phyloP scores from a whole-genome alignment of 108 stramenopile genomes.

The Cafeteria roenbergensis region DNA sequence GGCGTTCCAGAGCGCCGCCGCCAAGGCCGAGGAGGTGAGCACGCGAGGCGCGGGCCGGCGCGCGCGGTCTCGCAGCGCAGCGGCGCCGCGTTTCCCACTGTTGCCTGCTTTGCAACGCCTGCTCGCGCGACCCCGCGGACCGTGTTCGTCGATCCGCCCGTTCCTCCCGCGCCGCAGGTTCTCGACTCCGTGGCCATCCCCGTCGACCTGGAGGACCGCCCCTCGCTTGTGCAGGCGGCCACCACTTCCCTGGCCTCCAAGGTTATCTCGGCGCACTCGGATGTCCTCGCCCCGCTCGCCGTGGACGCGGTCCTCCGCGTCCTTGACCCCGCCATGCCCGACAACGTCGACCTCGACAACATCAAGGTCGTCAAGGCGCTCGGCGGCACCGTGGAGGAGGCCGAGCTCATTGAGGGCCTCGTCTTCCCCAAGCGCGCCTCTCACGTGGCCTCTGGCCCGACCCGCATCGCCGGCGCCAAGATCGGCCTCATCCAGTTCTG shows the following conservation, averaged over 20 bases:
- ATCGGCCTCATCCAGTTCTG: constrained; percentile 77
- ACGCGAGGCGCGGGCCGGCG: background rate
- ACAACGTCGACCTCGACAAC: constrained; percentile 83
- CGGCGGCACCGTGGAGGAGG: constrained; percentile 97
- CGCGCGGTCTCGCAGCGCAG: too few relatives aligned
- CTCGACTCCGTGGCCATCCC: constrained; percentile 52
- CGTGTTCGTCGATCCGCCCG: constrained; percentile 51
- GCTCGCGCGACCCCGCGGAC: background rate
- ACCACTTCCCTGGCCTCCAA: constrained; percentile 84
- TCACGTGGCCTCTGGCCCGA: constrained; percentile 81
- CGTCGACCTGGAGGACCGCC: constrained; percentile 67
- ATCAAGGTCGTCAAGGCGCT: constrained; percentile 89
- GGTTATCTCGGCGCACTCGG: constrained; percentile 82
- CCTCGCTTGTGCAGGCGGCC: constrained; percentile 70
- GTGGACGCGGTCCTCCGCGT: constrained; percentile 88
- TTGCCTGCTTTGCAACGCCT: background rate
- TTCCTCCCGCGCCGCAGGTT: constrained; percentile 49
- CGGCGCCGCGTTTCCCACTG: too few relatives aligned
- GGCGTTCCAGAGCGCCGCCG: constrained; percentile 52
- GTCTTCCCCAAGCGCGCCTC: constrained; percentile 80
- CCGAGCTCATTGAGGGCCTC: constrained; percentile 83
- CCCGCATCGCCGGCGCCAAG: constrained; percentile 78
- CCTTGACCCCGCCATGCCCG: constrained; percentile 54
- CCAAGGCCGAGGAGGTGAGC: constrained; percentile 15
- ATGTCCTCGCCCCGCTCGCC: constrained; percentile 89